These are phyloP conservation scores for Hypomontagnella monticulosa DNA, from an alignment of 495 filamentous ascomycete genomes.

Conservation along the genomic window DNA sequence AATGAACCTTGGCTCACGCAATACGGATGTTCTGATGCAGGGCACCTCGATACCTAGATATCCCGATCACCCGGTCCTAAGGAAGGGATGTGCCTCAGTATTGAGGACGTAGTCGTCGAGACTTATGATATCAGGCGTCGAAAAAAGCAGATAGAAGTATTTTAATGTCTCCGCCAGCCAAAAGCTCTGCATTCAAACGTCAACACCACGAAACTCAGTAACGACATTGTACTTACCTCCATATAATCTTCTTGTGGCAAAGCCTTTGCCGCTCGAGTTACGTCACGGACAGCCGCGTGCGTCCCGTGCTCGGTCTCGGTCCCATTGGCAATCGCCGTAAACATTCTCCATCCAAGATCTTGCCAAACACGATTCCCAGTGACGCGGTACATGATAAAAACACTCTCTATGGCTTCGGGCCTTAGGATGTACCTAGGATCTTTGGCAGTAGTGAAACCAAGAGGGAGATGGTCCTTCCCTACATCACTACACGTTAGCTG, in stretches of 20 bases:
- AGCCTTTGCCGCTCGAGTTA: conserved; percentile 47
- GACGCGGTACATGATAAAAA: conserved; percentile 77
- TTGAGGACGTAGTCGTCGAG: conserved; percentile 81
- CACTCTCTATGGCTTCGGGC: conserved; percentile 72
- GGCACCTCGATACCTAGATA: not conserved
- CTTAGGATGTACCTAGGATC: conserved; percentile 58
- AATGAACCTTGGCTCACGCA: too few species aligned
- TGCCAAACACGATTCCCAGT: conserved; percentile 70
- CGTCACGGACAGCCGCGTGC: conserved; percentile 70
- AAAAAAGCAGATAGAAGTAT: conserved; percentile 82
- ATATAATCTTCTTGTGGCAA: conserved; percentile 54
- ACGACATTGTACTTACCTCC: conserved; percentile 48
- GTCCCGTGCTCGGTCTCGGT: conserved; percentile 67
- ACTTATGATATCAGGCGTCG: conserved; percentile 70
- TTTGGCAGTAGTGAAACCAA: conserved; percentile 52
- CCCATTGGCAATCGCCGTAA: conserved; percentile 67
- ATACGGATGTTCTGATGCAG: not conserved
- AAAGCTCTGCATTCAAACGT: conserved; percentile 56
- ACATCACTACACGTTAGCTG: not conserved
- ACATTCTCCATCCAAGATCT: conserved; percentile 80
- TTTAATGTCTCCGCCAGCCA: conserved; percentile 82
- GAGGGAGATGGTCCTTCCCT: conserved; percentile 44
- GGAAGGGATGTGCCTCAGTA: conserved; percentile 62
- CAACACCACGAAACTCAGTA: conserved; percentile 13
- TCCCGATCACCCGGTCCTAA: conserved; percentile 44